Evolutionary conservation across 1,284 basidiomycete genomes (phyloP), one percentile per base, ranked within the genome.

Genomic region (Jaminaea rosea): DNA sequence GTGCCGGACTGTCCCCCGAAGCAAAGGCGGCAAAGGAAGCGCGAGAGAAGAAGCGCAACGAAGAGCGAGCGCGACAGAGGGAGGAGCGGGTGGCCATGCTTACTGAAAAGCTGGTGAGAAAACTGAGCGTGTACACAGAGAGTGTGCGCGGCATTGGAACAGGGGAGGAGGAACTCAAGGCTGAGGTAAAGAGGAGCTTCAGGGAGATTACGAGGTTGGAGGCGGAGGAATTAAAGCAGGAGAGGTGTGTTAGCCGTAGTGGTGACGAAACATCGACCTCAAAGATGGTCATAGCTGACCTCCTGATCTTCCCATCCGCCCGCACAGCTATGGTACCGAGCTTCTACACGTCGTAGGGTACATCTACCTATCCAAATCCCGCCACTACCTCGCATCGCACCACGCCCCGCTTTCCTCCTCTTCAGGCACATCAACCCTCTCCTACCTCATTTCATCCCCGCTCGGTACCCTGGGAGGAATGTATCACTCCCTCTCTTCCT

Each of bases 41-140:
- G 75, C 85, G 84, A 69, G 75, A 75, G 48, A 51, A 57, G 31
- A 59, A 65, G 31, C 54, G 80, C 59, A 82, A 84, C 67, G 79
- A 83, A 8, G 86, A 90, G 83, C 90, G 88, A 83, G 84, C 88
- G 2, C 82, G 82, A 50, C 84, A 80, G 24, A 79, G 93, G 44
- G 81, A 82, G 57, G 86, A 86, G 65, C 81, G 93, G 11, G 83
- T 97, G 5, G 77, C 82, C 54, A 86, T 87, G 74, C 82, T 98
- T 4, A 83, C 88, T 2, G 84, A 85, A 56, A 87, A 88, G 57
- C 80, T 96, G 53, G 82, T 84, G 47, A 83, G 87, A 67, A 96
- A 93, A 75, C 80, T 97, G 32, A 83, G 85, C 49, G 88, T 97
- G 50, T 97, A 89, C 73, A 87, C 89, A 0, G 93, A 98, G 77